Conservation (phyloP, 1,284 basidiomycete genomes). For the Gyrodon tennesseensis region DNA sequence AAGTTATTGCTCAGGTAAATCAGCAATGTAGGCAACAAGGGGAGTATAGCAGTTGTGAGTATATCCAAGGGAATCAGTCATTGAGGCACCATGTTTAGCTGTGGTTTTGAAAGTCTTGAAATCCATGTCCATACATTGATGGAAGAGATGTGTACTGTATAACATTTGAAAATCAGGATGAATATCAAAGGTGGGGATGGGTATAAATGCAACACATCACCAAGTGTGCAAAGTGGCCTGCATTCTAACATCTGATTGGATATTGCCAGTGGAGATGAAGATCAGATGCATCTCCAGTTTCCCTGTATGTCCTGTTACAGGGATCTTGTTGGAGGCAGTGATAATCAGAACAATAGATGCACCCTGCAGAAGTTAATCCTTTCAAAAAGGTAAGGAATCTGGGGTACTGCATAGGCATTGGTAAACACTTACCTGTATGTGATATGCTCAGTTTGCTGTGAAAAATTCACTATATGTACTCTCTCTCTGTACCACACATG, state of each 20-base stretch:
- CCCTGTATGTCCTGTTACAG: slow-evolving; percentile 10
- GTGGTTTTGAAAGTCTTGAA: not conserved
- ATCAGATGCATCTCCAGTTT: slow-evolving; percentile 17
- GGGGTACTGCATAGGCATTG: not conserved
- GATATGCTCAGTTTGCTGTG: not conserved
- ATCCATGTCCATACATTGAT: not conserved
- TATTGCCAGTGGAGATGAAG: slow-evolving; percentile 22
- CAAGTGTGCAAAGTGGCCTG: slow-evolving; percentile 17
- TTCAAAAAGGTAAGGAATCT: not conserved
- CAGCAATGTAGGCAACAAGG: not conserved
- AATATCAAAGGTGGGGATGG: not conserved
- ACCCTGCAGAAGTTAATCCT: slow-evolving; percentile 16
- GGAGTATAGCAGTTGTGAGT: not conserved
- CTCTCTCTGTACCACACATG: not conserved
- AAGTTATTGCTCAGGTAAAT: not conserved
- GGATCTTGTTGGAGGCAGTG: slow-evolving; percentile 21
- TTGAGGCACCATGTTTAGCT: not conserved
- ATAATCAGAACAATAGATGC: slow-evolving; percentile 18
- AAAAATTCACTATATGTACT: slow-evolving; percentile 8
- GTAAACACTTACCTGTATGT: slow-evolving; percentile 14
- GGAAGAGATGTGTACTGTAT: not conserved
- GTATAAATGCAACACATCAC: slow-evolving; percentile 17
- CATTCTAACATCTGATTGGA: slow-evolving; percentile 20
- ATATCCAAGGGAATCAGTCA: not conserved
- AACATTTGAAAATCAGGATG: not conserved